Evolutionary conservation across 495 filamentous ascomycete genomes (phyloP).

Genomic region (Penicillium angulare): DNA sequence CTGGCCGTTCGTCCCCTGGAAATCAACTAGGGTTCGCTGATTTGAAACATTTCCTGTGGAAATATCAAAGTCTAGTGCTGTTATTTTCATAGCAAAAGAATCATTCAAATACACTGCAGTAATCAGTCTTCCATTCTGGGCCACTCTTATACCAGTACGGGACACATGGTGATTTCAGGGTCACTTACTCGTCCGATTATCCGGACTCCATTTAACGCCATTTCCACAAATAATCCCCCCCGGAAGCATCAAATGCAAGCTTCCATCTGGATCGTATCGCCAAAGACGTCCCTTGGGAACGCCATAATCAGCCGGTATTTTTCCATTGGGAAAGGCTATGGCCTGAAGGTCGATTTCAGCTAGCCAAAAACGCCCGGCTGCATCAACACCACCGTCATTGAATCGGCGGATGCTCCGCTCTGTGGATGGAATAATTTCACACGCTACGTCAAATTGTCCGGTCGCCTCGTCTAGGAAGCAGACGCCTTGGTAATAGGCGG

Average conservation of each 20-base stretch:
- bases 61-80: conserved; percentile 28
- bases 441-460: conserved; percentile 19
- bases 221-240: conserved; percentile 30
- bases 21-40: conserved; percentile 19
- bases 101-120: conserved; percentile 27
- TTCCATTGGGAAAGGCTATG: conserved; percentile 8
- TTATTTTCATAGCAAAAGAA: conserved; percentile 23
- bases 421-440: conserved; percentile 24
- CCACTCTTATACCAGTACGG: neutral
- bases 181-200: conserved; percentile 27
- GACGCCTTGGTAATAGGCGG: conserved; percentile 27
- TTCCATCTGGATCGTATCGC: conserved; percentile 34
- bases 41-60: conserved; percentile 23
- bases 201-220: conserved; percentile 33
- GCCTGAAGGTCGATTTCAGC: conserved; percentile 24
- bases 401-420: conserved; percentile 21
- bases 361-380: conserved; percentile 24
- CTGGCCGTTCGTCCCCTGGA: conserved; percentile 14
- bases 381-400: conserved; percentile 28
- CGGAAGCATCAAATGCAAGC: conserved; percentile 23
- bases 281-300: conserved; percentile 22
- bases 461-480: conserved; percentile 24
- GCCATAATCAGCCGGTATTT: conserved; percentile 15
- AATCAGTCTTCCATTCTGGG: too few species aligned
- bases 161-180: neutral